Conservation (phyloP, 2,329 filamentous ascomycete species). For the Fusarium praegraminearum region DNA sequence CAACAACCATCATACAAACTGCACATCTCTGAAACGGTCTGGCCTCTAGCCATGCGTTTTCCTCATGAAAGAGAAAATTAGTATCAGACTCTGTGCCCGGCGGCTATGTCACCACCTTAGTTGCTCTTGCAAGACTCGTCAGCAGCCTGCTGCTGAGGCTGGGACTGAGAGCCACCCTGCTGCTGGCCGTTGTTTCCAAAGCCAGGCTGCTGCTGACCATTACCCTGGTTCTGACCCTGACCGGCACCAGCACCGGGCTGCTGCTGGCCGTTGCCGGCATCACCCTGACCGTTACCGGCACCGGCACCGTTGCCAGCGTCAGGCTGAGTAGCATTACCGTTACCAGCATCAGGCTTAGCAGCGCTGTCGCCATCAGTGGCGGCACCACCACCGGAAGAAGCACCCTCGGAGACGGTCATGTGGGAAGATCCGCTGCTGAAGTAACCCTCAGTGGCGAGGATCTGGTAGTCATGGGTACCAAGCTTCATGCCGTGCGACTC, state of each 20-base stretch:
- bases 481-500: constrained; percentile 60
- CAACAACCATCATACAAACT: not conserved
- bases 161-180: constrained; percentile 7
- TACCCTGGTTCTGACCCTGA: not conserved
- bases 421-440: constrained; percentile 60
- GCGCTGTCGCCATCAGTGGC: constrained; percentile 1
- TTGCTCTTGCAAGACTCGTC: constrained; percentile 21
- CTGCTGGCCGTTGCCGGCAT: not conserved
- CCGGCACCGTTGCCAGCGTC: not conserved
- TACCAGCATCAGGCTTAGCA: not conserved
- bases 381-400: constrained; percentile 9
- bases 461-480: constrained; percentile 65
- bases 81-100: not conserved
- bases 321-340: not conserved
- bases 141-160: constrained; percentile 21
- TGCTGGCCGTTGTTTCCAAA: not conserved
- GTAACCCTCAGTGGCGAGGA: constrained; percentile 67
- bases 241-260: not conserved
- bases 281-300: not conserved
- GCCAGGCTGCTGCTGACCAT: constrained; percentile 1
- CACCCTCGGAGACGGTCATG: constrained; percentile 56
- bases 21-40: constrained; percentile 35
- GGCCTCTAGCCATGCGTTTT: constrained; percentile 41
- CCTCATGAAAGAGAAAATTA: constrained; percentile 39
- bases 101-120: constrained; percentile 1